Evolutionary conservation across 352 stramenopile genomes (phyloP).

Genomic region (Globisporangium polare): DNA sequence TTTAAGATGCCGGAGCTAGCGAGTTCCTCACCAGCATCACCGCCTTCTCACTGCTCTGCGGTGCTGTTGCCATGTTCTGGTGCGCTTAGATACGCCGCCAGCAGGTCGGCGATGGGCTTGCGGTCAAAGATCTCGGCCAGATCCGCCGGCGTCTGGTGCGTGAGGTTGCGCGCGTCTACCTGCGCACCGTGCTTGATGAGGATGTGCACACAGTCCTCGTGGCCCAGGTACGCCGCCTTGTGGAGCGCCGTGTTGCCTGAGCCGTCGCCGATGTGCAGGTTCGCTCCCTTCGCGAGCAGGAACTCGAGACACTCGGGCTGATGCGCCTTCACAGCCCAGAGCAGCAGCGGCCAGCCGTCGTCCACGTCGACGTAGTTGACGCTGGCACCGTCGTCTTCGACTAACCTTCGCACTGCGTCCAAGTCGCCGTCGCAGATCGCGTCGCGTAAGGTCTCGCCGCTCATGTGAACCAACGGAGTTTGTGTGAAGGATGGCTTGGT

Average conservation of each 20-base stretch:
- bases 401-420: constrained; percentile 12
- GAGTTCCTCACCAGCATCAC: not conserved
- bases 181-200: constrained; percentile 30
- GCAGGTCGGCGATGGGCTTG: constrained; percentile 26
- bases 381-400: constrained; percentile 24
- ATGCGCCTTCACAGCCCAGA: constrained; percentile 40
- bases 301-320: constrained; percentile 24
- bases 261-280: constrained; percentile 30
- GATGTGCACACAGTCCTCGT: constrained; percentile 25
- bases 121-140: constrained; percentile 40
- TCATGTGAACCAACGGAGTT: constrained; percentile 14
- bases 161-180: constrained; percentile 22
- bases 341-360: constrained; percentile 34
- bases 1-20: not conserved
- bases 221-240: constrained; percentile 41
- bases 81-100: constrained; percentile 8
- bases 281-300: constrained; percentile 29
- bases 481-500: not conserved
- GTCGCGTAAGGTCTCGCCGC: constrained; percentile 32
- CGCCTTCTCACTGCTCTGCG: not conserved
- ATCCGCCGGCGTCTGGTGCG: constrained; percentile 30
- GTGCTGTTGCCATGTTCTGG: not conserved
- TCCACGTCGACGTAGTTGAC: constrained; percentile 40
- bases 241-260: constrained; percentile 41
- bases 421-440: constrained; percentile 36